Conservation (phyloP, 1,284 basidiomycete species). For the Microbotryum scabiosae region DNA sequence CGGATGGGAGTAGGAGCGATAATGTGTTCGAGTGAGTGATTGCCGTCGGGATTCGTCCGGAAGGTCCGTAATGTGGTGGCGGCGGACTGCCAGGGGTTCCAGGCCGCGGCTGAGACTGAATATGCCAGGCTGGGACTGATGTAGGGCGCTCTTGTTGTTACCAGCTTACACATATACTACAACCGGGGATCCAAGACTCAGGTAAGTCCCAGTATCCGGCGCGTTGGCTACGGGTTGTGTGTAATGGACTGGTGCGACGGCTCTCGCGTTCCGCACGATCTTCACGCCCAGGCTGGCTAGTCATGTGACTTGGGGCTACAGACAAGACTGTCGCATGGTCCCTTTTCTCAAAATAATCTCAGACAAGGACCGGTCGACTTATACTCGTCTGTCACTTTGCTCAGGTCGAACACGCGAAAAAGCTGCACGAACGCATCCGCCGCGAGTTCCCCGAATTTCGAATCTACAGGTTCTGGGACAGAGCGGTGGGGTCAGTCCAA, state of each 20-base stretch:
- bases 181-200: conserved; percentile 44
- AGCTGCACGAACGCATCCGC: conserved; percentile 55
- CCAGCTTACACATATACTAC: conserved; percentile 48
- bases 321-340: no score
- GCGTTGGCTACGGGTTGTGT: no score
- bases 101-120: not conserved
- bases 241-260: no score
- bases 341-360: no score
- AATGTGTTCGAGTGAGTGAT: conserved; percentile 18
- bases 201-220: no score
- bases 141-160: no score
- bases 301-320: no score
- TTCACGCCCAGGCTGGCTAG: no score
- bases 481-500: conserved; percentile 48
- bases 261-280: no score
- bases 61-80: not conserved
- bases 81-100: not conserved
- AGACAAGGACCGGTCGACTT: no score
- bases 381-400: no score
- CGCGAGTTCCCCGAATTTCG: conserved; percentile 61
- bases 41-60: not conserved
- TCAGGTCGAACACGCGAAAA: conserved; percentile 50
- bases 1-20: not conserved
- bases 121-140: no score
- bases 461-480: conserved; percentile 58